Evolutionary conservation across 1,139 yeast genomes (phyloP).

Genomic region (Zygoascus meyerae): DNA sequence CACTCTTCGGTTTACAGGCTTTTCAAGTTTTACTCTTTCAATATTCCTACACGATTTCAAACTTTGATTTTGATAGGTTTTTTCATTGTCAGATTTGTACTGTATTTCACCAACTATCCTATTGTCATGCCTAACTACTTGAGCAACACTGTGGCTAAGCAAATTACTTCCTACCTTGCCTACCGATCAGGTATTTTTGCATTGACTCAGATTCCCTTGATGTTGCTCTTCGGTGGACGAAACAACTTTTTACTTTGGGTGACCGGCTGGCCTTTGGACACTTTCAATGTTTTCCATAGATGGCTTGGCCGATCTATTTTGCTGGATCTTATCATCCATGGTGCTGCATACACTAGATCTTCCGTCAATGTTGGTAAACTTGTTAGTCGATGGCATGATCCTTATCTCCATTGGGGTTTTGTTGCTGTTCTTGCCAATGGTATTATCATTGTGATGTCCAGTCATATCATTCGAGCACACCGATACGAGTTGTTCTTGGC

Average conservation of each 20-base stretch:
- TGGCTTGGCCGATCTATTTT: conserved; percentile 56
- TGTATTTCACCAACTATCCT: conserved; percentile 37
- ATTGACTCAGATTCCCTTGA: conserved; percentile 45
- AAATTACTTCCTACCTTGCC: conserved; percentile 49
- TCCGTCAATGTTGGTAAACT: conserved; percentile 3
- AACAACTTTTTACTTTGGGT: conserved; percentile 59
- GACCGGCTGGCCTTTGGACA: conserved; percentile 60
- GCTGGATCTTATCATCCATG: conserved; percentile 39
- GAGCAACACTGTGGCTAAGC: conserved; percentile 33
- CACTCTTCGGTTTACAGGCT: conserved; percentile 39
- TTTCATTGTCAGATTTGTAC: conserved; percentile 38
- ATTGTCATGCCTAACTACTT: conserved; percentile 37
- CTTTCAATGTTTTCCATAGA: conserved; percentile 60
- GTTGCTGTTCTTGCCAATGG: conserved; percentile 41
- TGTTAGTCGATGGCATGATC: conserved; percentile 21
- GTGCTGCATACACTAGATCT: conserved; percentile 21
- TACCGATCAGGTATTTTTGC: conserved; percentile 55
- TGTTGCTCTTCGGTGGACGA: conserved; percentile 57
- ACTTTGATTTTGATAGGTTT: conserved; percentile 44
- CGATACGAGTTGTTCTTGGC: conserved; percentile 60
- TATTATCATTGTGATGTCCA: conserved; percentile 44
- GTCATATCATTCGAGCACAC: conserved; percentile 46
- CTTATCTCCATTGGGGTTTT: conserved; percentile 48
- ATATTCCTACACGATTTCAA: conserved; percentile 61
- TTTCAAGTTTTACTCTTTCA: conserved; percentile 28